These are phyloP conservation scores for Leavenworthia alabamica DNA, from an alignment of 345 rosid genomes.

Conservation along the genomic window DNA sequence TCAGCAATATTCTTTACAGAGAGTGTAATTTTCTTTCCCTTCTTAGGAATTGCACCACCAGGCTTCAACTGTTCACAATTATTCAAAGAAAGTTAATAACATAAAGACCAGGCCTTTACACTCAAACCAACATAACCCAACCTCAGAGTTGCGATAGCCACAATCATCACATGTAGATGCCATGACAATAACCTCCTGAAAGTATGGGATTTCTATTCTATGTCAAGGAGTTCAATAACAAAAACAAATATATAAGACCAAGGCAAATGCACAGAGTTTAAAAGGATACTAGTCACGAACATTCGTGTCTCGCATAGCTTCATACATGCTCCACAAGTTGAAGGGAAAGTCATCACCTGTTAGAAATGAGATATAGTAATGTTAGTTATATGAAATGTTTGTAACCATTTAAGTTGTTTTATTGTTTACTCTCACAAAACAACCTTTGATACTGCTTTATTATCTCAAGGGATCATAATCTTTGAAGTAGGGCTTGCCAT, in stretches of 20 bases:
- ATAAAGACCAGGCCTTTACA: neutral
- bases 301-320: conserved; percentile 38
- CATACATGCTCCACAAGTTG: conserved; percentile 42
- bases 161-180: conserved; percentile 83
- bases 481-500: too few relatives aligned
- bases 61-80: conserved; percentile 65
- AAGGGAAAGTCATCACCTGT: conserved; percentile 46
- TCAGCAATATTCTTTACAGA: conserved; percentile 51
- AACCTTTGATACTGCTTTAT: too few relatives aligned
- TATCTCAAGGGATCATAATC: conserved; percentile 1
- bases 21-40: conserved; percentile 69
- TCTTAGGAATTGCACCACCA: conserved; percentile 79
- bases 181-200: conserved; percentile 98
- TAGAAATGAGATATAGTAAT: neutral
- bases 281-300: conserved; percentile 48
- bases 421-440: too few relatives aligned
- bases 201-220: conserved; percentile 74
- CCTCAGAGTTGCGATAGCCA: conserved; percentile 98
- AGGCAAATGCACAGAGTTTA: neutral
- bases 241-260: neutral
- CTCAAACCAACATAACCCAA: conserved; percentile 30
- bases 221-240: conserved; percentile 38
- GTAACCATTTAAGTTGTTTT: too few relatives aligned
- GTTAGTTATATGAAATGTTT: neutral
- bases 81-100: neutral